Conservation (phyloP, 1,139 yeast species). For the Taphrina sp. region DNA sequence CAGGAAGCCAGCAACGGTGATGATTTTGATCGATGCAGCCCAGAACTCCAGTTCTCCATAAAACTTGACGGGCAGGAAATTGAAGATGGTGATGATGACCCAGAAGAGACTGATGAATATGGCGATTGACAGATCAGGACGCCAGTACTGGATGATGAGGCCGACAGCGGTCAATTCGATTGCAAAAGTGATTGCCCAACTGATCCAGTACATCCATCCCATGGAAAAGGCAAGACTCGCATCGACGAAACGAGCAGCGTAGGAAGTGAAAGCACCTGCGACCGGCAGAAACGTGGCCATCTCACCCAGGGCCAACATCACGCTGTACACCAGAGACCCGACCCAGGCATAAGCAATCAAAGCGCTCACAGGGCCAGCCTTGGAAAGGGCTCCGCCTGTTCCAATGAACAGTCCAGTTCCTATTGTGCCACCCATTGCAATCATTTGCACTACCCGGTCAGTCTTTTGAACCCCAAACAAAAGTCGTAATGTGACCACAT, state of each 20-base stretch:
- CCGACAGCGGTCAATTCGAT: slow-evolving; percentile 79
- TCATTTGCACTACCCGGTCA: no score
- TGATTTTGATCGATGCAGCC: slow-evolving; percentile 64
- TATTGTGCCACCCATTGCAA: slow-evolving; percentile 55
- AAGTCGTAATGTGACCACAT: no score
- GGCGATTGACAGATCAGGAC: slow-evolving; percentile 53
- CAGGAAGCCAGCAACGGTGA: slow-evolving; percentile 71
- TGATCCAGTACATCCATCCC: slow-evolving; percentile 83
- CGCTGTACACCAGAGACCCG: slow-evolving; percentile 65
- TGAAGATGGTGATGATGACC: slow-evolving; percentile 52
- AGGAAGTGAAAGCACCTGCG: slow-evolving; percentile 65
- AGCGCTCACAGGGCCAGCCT: slow-evolving; percentile 82
- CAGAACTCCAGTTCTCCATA: slow-evolving; percentile 71
- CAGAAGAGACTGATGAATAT: slow-evolving; percentile 76
- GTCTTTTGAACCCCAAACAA: no score
- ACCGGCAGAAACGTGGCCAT: slow-evolving; percentile 81
- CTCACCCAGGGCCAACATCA: slow-evolving; percentile 77
- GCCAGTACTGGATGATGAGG: slow-evolving; percentile 74
- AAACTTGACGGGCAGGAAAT: slow-evolving; percentile 60
- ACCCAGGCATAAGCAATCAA: slow-evolving; percentile 66
- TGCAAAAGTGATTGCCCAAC: slow-evolving; percentile 82
- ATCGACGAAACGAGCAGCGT: slow-evolving; percentile 27
- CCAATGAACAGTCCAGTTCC: slow-evolving; percentile 59
- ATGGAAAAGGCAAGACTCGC: slow-evolving; percentile 66
- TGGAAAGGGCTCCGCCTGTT: slow-evolving; percentile 73